These are phyloP conservation scores for Lactifluus subvellereus DNA, from an alignment of 768 basidiomycete species.

Conservation along the genomic window DNA sequence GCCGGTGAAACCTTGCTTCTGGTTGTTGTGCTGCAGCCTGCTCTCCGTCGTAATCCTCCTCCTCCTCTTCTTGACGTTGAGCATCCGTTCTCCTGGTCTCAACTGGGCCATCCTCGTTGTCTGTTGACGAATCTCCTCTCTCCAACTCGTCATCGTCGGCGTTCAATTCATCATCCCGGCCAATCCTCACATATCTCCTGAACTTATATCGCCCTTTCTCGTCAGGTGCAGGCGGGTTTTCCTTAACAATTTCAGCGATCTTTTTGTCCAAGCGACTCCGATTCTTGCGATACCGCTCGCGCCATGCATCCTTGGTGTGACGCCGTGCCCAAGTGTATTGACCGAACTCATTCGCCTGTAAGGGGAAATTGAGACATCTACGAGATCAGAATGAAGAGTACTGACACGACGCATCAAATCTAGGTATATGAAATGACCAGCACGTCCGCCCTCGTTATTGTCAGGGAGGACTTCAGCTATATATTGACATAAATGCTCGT, in stretches of 20 bases:
- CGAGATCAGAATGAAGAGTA: not conserved
- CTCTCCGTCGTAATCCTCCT: conserved; percentile 2
- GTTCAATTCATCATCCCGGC: not conserved
- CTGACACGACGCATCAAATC: conserved; percentile 21
- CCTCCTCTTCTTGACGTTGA: conserved; percentile 14
- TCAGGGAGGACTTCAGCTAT: conserved; percentile 18
- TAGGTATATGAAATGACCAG: conserved; percentile 14
- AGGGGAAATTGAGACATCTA: not conserved
- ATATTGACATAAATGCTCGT: conserved; percentile 13
- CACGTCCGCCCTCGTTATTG: conserved; percentile 13
- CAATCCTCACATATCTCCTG: conserved; percentile 6
- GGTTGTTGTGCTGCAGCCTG: not conserved
- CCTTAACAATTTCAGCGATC: conserved; percentile 20
- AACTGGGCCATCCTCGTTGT: conserved; percentile 4
- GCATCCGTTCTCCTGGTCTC: not conserved
- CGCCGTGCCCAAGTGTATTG: conserved; percentile 22
- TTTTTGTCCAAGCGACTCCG: conserved; percentile 15
- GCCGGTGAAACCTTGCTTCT: not conserved
- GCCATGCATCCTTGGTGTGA: conserved; percentile 26
- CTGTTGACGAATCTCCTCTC: not conserved
- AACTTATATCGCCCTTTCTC: conserved; percentile 17
- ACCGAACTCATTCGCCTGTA: conserved; percentile 10
- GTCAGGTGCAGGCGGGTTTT: conserved; percentile 9
- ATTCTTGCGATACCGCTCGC: conserved; percentile 27
- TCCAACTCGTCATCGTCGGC: not conserved